Percentiles rank a stretch among this genome's conserved stretches.
Conservation (phyloP, 306 rosid genomes). For the Dalbergia cultrata region DNA sequence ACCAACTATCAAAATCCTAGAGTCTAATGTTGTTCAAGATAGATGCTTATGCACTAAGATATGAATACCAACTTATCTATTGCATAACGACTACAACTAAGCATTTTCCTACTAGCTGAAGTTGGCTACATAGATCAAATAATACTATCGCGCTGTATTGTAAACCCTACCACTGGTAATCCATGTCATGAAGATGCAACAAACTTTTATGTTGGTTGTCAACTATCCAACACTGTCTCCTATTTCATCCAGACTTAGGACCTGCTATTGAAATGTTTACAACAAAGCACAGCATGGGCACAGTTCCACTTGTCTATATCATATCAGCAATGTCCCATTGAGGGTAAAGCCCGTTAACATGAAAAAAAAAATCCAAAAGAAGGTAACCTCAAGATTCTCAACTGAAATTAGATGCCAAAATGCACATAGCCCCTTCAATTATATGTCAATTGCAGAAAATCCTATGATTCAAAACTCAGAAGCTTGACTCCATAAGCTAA, state of each 20-base stretch:
- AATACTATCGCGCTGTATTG: background rate
- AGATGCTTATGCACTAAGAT: constrained; percentile 17
- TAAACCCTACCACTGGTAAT: background rate
- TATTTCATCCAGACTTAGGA: background rate
- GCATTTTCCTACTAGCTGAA: background rate
- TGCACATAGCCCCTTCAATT: background rate
- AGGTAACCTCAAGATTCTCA: too few species aligned
- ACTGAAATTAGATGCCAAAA: too few species aligned
- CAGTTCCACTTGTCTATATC: background rate
- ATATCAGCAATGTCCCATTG: constrained; percentile 19
- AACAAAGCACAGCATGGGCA: background rate
- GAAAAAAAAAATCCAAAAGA: too few species aligned
- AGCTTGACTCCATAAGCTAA: background rate
- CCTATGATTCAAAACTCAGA: background rate
- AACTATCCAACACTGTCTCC: background rate
- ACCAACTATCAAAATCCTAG: constrained; percentile 39
- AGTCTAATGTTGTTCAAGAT: constrained; percentile 34
- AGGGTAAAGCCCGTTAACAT: background rate
- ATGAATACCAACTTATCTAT: background rate
- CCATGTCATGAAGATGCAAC: background rate
- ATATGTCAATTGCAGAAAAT: background rate
- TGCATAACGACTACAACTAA: background rate
- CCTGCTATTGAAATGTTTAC: background rate
- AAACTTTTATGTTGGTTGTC: background rate
- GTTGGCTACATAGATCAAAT: background rate